Conservation (phyloP, 257 asterid genomes). For the Asclepias syriaca region DNA sequence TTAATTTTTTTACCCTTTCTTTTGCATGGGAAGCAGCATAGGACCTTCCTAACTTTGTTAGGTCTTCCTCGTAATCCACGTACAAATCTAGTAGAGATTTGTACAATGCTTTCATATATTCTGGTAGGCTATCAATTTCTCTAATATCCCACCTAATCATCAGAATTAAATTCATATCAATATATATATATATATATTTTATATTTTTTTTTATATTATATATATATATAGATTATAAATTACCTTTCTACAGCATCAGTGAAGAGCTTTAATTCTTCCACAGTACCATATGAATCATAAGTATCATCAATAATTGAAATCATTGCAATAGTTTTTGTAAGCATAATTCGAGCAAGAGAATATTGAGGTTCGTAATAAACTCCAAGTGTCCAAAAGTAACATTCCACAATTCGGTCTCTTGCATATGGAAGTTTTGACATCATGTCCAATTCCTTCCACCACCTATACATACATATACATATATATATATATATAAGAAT, state of each 20-base stretch:
- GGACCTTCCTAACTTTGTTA: neutral
- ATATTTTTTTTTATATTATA: no score
- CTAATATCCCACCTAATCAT: slow-evolving; percentile 37
- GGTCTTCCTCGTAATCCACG: slow-evolving; percentile 16
- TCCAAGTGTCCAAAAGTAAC: slow-evolving; percentile 9
- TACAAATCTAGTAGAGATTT: slow-evolving; percentile 23
- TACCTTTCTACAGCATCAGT: slow-evolving; percentile 10
- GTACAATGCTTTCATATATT: slow-evolving; percentile 26
- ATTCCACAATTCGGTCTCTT: neutral
- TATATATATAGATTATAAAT: no score
- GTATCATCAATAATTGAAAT: slow-evolving; percentile 5
- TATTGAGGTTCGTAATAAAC: slow-evolving; percentile 5
- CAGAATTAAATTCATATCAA: neutral
- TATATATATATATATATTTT: no score
- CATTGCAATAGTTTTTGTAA: neutral
- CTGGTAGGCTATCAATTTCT: slow-evolving; percentile 28
- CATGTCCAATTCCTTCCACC: slow-evolving; percentile 10
- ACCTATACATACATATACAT: neutral
- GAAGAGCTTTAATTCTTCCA: slow-evolving; percentile 6
- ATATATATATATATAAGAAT: no score
- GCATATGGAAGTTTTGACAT: neutral
- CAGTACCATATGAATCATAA: slow-evolving; percentile 5
- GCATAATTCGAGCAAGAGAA: neutral
- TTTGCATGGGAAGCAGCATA: slow-evolving; percentile 2
- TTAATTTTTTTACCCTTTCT: neutral